Base-by-base conservation (phyloP, 2,329 filamentous ascomycete genomes). In the Gnomoniopsis sp. region DNA sequence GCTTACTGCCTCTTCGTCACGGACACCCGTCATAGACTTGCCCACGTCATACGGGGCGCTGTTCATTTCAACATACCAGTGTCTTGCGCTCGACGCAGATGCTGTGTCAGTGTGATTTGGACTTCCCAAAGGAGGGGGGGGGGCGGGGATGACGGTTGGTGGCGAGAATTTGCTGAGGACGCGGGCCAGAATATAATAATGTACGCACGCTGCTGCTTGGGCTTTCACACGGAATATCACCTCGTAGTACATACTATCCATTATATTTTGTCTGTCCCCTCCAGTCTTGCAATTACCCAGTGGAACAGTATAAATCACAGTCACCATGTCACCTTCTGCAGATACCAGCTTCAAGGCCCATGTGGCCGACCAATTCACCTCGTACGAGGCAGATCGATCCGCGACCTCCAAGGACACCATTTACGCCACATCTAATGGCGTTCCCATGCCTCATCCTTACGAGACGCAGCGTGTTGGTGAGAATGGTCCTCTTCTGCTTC, bases 361-460 rank as follows among this genome's bases (percentile, higher is more conserved):
- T 56, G 71, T 66, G 63, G 70, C 69, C 50, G 70, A 66, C 55
- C 75, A 71, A 61, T 72, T 72, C 67, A 67, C 67, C 8, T 69
- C 70, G 1, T 77, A 73, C 56, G 72, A 77, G 55, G 66, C 74
- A 53, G 77, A 79, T 61, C 71, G 76, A 26, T 65, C 71, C 41
- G 66, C 68, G 10, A 62, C 70, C 0, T 77, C 76, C 6, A 71
- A 72, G 44, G 71, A 79, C 21, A 66, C 69, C 15, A 60, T 81
- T 15, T 87, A 87, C 69, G 75, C 79, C 33, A 81, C 82, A 47
- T 79, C 77, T 70, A 86, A 84, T 69, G 81, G 81, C 57, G 77
- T 75, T 1, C 82, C 83, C 1, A 76, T 83, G 64, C 75, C 83
- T 10, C 82, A 86, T 63, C 81, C 82, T 1, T 85, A 86, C 64